These are phyloP conservation scores for Rhodocollybia butyracea DNA, from an alignment of 768 basidiomycete genomes.

Conservation along the genomic window DNA sequence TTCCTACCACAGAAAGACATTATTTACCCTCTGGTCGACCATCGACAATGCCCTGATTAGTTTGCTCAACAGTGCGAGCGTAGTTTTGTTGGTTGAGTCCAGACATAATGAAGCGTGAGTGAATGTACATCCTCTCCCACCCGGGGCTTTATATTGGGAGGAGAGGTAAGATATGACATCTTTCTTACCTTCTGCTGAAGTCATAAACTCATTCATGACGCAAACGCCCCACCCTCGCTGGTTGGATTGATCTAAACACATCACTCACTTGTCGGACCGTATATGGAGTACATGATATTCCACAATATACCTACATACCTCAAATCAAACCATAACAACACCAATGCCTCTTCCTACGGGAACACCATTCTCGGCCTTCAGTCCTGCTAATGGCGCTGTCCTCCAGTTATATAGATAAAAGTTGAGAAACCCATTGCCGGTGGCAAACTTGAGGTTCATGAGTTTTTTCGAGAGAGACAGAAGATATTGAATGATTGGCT, in stretches of 20 bases:
- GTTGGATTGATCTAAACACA: no score
- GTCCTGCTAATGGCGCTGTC: constrained; percentile 74
- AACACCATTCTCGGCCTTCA: constrained; percentile 45
- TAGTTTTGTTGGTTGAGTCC: neutral
- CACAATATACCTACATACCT: no score
- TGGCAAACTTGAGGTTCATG: constrained; percentile 68
- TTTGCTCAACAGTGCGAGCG: constrained; percentile 1
- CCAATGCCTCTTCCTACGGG: constrained; percentile 81
- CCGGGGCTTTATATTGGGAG: neutral
- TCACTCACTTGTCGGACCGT: no score
- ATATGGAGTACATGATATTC: no score
- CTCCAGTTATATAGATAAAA: constrained; percentile 97
- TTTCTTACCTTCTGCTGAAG: neutral
- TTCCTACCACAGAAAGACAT: neutral
- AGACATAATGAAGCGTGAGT: neutral
- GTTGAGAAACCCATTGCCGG: constrained; percentile 87
- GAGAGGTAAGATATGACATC: neutral
- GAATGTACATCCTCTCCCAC: no score
- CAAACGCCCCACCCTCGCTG: neutral
- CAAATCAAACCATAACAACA: constrained; percentile 83
- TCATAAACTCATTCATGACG: neutral
- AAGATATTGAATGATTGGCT: constrained; percentile 12
- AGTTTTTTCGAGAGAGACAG: neutral
- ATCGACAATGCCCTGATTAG: constrained; percentile 10
- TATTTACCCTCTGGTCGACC: constrained; percentile 7